These are phyloP conservation scores for Coniochaeta sp. DNA, from an alignment of 2,329 filamentous ascomycete genomes.

Conservation along the genomic window DNA sequence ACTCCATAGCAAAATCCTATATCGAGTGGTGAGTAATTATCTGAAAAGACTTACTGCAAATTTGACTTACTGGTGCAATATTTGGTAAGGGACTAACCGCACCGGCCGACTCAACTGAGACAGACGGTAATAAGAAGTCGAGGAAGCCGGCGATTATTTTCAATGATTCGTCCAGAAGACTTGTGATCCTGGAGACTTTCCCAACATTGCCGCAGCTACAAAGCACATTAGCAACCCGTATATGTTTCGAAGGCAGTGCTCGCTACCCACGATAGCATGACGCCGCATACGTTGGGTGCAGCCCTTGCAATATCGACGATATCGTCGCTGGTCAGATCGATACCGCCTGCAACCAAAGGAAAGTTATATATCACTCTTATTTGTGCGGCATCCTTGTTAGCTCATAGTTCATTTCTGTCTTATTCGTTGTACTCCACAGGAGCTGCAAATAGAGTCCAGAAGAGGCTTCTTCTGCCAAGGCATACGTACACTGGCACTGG, in stretches of 20 bases:
- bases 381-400: conserved; percentile 12
- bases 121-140: conserved; percentile 18
- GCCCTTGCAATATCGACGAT: background rate
- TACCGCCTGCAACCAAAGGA: background rate
- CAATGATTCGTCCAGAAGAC: too few relatives aligned
- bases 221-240: too few relatives aligned
- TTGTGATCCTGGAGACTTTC: too few relatives aligned
- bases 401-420: too few relatives aligned
- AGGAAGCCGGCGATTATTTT: conserved; percentile 18
- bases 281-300: background rate
- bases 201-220: too few relatives aligned
- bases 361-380: background rate
- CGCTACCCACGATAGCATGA: conserved; percentile 6
- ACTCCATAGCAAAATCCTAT: too few relatives aligned
- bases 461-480: too few relatives aligned
- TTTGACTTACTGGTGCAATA: background rate
- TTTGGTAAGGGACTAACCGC: conserved; percentile 7
- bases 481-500: conserved; percentile 15
- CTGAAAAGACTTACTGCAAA: too few relatives aligned
- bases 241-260: too few relatives aligned
- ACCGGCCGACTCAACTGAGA: conserved; percentile 10
- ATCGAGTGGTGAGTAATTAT: too few relatives aligned
- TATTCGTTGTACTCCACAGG: conserved; percentile 13
- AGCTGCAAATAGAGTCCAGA: too few relatives aligned
- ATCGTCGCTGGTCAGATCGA: background rate